These are phyloP conservation scores for Lipomyces orientalis DNA, from an alignment of 805 yeast genomes.

Conservation along the genomic window DNA sequence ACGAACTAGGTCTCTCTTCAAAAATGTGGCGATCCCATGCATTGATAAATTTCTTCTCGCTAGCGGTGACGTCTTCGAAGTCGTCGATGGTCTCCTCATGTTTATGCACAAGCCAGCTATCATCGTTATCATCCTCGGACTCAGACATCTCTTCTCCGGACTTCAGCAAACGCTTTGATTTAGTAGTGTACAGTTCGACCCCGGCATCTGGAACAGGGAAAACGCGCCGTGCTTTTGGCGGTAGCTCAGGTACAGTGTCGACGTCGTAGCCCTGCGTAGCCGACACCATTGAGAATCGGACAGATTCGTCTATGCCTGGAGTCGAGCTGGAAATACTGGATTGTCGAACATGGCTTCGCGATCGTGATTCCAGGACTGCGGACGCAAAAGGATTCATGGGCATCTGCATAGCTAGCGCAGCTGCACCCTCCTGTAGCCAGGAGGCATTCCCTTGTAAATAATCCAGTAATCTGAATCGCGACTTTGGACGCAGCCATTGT, in stretches of 20 bases:
- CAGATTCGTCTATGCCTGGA: conserved; percentile 9
- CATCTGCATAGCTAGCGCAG: conserved; percentile 18
- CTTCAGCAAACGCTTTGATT: conserved; percentile 22
- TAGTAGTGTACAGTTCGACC: conserved; percentile 26
- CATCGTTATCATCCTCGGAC: conserved; percentile 33
- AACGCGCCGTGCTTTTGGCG: conserved; percentile 25
- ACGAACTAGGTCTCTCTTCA: conserved; percentile 32
- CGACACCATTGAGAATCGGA: conserved; percentile 8
- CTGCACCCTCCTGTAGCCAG: conserved; percentile 28
- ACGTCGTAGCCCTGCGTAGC: conserved; percentile 13
- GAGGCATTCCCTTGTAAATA: conserved; percentile 26
- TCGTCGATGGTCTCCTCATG: conserved; percentile 37
- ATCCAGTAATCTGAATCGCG: conserved; percentile 13
- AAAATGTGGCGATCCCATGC: conserved; percentile 35
- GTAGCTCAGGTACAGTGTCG: conserved; percentile 31
- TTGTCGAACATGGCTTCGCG: background rate
- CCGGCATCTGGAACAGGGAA: conserved; percentile 26
- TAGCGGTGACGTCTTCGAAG: conserved; percentile 31
- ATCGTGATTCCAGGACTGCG: background rate
- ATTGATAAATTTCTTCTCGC: conserved; percentile 32
- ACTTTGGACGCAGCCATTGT: conserved; percentile 31
- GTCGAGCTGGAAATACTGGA: background rate
- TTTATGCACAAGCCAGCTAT: conserved; percentile 28
- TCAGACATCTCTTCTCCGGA: conserved; percentile 33
- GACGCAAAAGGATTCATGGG: background rate